Conservation (phyloP, 768 basidiomycete species). For the Sistotremastrum suecicum region DNA sequence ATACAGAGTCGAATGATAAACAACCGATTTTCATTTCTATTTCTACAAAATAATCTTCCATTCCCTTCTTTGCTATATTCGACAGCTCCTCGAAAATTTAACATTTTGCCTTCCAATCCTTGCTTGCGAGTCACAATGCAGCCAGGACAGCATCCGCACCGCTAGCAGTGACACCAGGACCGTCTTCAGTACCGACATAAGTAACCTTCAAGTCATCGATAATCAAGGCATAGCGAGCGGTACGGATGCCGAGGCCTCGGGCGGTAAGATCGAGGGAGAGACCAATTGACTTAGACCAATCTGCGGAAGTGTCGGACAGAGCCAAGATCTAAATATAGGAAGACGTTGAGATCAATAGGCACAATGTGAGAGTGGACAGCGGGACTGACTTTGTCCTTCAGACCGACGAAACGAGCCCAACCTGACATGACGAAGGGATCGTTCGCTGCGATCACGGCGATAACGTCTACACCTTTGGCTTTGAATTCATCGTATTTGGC, state of each 20-base stretch:
- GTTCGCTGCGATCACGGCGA: slow-evolving; percentile 10
- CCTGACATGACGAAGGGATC: slow-evolving; percentile 14
- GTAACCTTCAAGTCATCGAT: slow-evolving; percentile 14
- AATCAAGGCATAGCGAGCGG: slow-evolving; percentile 23
- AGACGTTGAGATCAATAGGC: neutral
- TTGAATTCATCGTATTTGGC: slow-evolving; percentile 22
- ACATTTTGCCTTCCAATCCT: no score
- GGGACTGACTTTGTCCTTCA: slow-evolving; percentile 11
- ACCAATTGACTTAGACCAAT: slow-evolving; percentile 38
- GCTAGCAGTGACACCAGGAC: slow-evolving; percentile 37
- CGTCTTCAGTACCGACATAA: slow-evolving; percentile 31
- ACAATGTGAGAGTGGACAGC: neutral
- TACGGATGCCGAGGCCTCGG: slow-evolving; percentile 43
- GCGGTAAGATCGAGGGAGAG: slow-evolving; percentile 5
- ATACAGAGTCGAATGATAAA: no score
- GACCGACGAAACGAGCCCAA: slow-evolving; percentile 12
- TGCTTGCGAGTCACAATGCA: slow-evolving; percentile 8
- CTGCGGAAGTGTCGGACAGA: slow-evolving; percentile 38
- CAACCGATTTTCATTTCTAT: no score
- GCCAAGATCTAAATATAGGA: slow-evolving; percentile 33
- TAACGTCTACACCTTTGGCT: slow-evolving; percentile 17
- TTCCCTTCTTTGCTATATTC: no score
- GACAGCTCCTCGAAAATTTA: no score
- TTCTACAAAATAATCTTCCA: no score
- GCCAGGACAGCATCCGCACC: slow-evolving; percentile 41